phyloP scores from a whole-genome alignment of 495 filamentous ascomycete genomes.

The Tuber indicum region DNA sequence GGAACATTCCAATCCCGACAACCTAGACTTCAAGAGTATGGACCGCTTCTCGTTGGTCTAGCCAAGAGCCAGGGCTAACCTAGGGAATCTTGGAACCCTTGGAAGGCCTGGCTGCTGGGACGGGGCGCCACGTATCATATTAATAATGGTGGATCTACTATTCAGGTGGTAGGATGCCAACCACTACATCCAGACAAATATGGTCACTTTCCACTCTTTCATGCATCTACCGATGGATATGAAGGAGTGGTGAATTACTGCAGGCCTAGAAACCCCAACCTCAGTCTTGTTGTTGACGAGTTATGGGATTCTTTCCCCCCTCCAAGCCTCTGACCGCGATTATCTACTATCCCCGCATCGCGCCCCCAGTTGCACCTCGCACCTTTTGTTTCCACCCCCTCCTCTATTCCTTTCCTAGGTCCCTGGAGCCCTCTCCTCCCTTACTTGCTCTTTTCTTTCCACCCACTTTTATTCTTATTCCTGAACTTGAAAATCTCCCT shows the following conservation, averaged over 20 bases:
- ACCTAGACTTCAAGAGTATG: not conserved
- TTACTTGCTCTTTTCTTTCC: too few relatives aligned
- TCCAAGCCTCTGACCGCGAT: not conserved
- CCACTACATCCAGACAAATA: too few relatives aligned
- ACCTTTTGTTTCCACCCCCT: too few relatives aligned
- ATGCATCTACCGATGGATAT: not conserved
- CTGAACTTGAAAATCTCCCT: too few relatives aligned
- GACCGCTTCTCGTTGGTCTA: too few relatives aligned
- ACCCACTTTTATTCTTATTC: too few relatives aligned
- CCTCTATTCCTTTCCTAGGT: too few relatives aligned
- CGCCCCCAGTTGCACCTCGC: not conserved
- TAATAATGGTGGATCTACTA: not conserved
- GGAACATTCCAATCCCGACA: not conserved
- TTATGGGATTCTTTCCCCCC: not conserved
- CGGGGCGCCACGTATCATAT: too few relatives aligned
- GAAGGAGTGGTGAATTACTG: not conserved
- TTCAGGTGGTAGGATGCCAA: not conserved
- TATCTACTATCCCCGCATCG: not conserved
- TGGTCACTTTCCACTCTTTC: not conserved
- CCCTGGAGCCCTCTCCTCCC: too few relatives aligned
- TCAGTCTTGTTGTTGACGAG: not conserved
- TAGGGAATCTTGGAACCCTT: too few relatives aligned
- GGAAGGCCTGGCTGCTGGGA: too few relatives aligned
- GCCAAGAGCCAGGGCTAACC: too few relatives aligned
- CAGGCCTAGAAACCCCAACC: not conserved